Evolutionary conservation across 176 grass and related monocot species (phyloP).

Genomic region (Canna indica): DNA sequence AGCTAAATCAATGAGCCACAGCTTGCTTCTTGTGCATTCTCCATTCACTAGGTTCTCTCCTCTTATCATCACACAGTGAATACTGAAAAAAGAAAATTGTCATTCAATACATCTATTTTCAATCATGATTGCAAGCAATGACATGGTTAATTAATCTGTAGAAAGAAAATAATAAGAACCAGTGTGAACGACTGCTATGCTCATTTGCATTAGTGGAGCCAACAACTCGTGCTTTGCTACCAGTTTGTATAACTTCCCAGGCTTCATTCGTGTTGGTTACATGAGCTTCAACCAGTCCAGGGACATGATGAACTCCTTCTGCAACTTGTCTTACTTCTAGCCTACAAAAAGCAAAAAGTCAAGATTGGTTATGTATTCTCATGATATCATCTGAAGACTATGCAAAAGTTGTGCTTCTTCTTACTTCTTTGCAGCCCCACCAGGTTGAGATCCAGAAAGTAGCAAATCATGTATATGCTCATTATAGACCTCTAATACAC

Average conservation of each 20-base stretch:
- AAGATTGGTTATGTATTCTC: background rate
- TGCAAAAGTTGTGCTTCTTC: background rate
- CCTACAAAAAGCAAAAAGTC: constrained; percentile 24
- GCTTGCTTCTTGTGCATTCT: constrained; percentile 66
- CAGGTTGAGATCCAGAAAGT: constrained; percentile 40
- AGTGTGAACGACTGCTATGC: constrained; percentile 94
- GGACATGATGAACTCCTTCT: constrained; percentile 94
- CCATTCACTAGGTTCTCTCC: constrained; percentile 83
- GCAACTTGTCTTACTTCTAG: constrained; percentile 80
- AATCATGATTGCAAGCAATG: too few relatives aligned
- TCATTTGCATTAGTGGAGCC: constrained; percentile 93
- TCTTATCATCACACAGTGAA: constrained; percentile 92
- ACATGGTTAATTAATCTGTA: background rate
- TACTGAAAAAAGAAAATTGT: constrained; percentile 33
- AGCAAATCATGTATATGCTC: constrained; percentile 96
- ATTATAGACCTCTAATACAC: constrained; percentile 90
- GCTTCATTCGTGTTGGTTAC: constrained; percentile 66
- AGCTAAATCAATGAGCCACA: constrained; percentile 90
- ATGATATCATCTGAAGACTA: background rate
- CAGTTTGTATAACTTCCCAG: constrained; percentile 83
- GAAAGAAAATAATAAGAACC: constrained; percentile 27
- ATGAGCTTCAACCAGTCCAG: constrained; percentile 71
- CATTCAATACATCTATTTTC: background rate
- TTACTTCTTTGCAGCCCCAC: constrained; percentile 61
- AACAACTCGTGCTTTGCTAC: constrained; percentile 80